Conservation (phyloP, 2,329 filamentous ascomycete genomes). For the Cordyceps javanica region DNA sequence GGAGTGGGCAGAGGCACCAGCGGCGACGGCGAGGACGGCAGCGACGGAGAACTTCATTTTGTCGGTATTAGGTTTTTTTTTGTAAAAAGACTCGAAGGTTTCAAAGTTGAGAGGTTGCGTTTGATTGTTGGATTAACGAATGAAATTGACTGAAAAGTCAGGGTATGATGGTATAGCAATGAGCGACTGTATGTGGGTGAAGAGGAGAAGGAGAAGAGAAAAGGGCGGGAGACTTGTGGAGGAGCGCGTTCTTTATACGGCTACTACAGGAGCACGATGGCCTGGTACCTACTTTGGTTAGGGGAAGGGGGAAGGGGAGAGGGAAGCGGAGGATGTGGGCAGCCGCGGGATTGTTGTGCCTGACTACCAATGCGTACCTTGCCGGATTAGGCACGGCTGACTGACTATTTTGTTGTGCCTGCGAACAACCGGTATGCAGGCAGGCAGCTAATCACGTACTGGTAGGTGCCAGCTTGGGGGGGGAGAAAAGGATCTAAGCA, state of each 20-base stretch:
- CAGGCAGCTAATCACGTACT: too few species aligned
- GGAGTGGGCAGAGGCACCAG: conserved; percentile 43
- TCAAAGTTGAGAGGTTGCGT: conserved; percentile 26
- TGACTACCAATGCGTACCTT: too few species aligned
- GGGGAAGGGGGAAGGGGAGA: background rate
- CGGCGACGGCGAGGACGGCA: conserved; percentile 45
- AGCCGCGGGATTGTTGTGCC: too few species aligned
- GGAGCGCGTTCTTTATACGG: conserved; percentile 45
- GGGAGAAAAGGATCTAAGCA: too few species aligned
- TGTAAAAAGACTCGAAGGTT: conserved; percentile 26
- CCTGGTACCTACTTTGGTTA: too few species aligned
- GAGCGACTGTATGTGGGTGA: conserved; percentile 46
- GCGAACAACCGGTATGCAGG: too few species aligned
- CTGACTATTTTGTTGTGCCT: too few species aligned
- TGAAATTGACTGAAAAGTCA: conserved; percentile 54
- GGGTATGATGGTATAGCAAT: conserved; percentile 33
- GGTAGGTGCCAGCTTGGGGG: too few species aligned
- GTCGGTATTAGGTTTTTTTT: conserved; percentile 39
- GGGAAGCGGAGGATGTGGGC: background rate
- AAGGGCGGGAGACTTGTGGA: conserved; percentile 28
- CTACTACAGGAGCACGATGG: too few species aligned
- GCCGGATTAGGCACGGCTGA: too few species aligned
- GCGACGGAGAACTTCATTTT: conserved; percentile 61
- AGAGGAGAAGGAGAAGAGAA: conserved; percentile 28
- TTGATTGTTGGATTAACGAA: conserved; percentile 38